A percentile compares a stretch with the other conserved stretches of the same genome.
phyloP scores from a whole-genome alignment of 2,329 filamentous ascomycete genomes.

The Fusarium sp. region DNA sequence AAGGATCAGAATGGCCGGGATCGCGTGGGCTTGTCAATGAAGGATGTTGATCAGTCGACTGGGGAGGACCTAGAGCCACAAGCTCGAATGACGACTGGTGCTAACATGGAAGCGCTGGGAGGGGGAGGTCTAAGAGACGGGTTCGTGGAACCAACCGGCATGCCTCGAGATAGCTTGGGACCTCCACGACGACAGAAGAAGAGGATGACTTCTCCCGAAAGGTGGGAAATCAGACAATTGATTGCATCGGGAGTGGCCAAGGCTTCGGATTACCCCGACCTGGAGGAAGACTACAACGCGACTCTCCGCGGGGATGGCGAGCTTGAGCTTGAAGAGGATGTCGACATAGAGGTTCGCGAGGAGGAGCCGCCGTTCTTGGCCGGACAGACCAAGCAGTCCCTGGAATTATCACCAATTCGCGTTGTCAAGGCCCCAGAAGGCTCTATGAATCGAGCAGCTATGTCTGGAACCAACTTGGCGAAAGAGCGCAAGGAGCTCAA shows the following conservation, averaged over 20 bases:
- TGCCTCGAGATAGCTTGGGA: constrained; percentile 52
- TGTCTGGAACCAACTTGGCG: constrained; percentile 87
- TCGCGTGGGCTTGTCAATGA: constrained; percentile 92
- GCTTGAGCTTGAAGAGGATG: constrained; percentile 93
- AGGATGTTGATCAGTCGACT: constrained; percentile 91
- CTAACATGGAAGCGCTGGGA: constrained; percentile 86
- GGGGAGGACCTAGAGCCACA: constrained; percentile 86
- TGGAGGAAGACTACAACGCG: constrained; percentile 93
- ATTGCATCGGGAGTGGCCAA: constrained; percentile 95
- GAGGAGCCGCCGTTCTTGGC: constrained; percentile 96
- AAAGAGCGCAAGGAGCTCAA: constrained; percentile 90
- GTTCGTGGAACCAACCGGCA: constrained; percentile 57
- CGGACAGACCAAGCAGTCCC: constrained; percentile 94
- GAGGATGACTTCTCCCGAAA: constrained; percentile 92
- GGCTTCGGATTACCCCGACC: constrained; percentile 90
- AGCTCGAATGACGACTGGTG: constrained; percentile 82
- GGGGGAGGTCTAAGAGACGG: constrained; percentile 69
- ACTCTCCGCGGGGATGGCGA: constrained; percentile 86
- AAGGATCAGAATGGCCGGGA: constrained; percentile 55
- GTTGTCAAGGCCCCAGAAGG: constrained; percentile 98
- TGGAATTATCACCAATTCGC: constrained; percentile 93
- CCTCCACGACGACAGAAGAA: constrained; percentile 75
- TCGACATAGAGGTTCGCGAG: constrained; percentile 96
- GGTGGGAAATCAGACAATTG: constrained; percentile 97
- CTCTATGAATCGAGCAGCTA: constrained; percentile 95